phyloP scores from a whole-genome alignment of 305 asterid species.

The Rubia tinctorum region DNA sequence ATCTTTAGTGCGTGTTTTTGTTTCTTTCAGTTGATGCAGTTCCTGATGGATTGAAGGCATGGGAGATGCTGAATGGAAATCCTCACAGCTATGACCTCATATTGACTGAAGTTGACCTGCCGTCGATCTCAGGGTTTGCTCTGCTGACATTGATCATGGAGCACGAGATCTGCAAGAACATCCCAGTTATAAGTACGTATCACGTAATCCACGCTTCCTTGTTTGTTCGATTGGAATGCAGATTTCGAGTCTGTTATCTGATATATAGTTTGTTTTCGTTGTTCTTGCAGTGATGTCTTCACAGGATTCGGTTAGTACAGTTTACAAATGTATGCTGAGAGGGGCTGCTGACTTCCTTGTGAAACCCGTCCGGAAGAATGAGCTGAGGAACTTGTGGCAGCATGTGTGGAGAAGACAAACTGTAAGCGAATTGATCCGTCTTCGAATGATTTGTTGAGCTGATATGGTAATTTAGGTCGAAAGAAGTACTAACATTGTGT shows the following conservation, averaged over 20 bases:
- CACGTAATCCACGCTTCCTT: neutral
- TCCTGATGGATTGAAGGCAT: slow-evolving; percentile 88
- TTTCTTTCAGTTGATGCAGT: slow-evolving; percentile 76
- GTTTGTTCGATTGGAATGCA: slow-evolving; percentile 5
- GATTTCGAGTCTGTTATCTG: neutral
- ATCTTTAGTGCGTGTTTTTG: slow-evolving; percentile 7
- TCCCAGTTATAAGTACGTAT: slow-evolving; percentile 87
- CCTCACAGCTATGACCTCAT: slow-evolving; percentile 73
- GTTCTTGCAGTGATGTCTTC: slow-evolving; percentile 88
- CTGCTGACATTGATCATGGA: slow-evolving; percentile 88
- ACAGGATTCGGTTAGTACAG: slow-evolving; percentile 81
- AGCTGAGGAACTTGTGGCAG: slow-evolving; percentile 96
- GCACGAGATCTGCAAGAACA: slow-evolving; percentile 75
- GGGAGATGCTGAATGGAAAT: slow-evolving; percentile 75
- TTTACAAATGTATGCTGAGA: slow-evolving; percentile 91
- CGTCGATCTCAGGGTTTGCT: slow-evolving; percentile 93
- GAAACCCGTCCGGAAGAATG: slow-evolving; percentile 87
- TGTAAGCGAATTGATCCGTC: slow-evolving; percentile 42
- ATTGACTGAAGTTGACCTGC: slow-evolving; percentile 84
- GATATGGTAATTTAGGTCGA: neutral
- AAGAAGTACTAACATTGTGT: slow-evolving; percentile 6
- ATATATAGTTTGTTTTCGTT: neutral
- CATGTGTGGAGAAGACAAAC: slow-evolving; percentile 99
- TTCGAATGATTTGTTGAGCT: neutral
- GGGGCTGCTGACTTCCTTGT: slow-evolving; percentile 98